Evolutionary conservation across 768 basidiomycete genomes (phyloP), one percentile per base, ranked within the genome.

Genomic region (Mycena olivaceomarginata): DNA sequence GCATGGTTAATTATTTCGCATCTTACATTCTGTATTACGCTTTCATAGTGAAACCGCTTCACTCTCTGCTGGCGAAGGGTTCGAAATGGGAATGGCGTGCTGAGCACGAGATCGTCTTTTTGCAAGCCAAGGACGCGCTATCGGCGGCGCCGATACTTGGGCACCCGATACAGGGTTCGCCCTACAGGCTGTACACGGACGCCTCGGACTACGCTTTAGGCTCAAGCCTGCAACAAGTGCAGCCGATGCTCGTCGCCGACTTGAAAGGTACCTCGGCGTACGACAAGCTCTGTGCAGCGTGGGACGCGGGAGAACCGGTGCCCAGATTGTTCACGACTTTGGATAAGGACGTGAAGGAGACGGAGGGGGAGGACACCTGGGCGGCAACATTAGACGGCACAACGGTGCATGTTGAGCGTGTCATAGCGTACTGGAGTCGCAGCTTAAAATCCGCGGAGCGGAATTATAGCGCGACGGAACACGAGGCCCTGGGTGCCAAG

Each of bases 31-130:
- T 39, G 4, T 56, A 57, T 53, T 68, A 68, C 16, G 67, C 53
- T 7, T 77, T 73, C 40, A 82, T 83, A 6, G 82, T 76, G 0
- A 46, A 76, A 12, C 84, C 84, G 6, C 74, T 84, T 1, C 83
- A 82, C 48, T 15, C 41, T 15, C 76, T 85, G 6, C 71, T 82
- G 11, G 57, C 70, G 8, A 85, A 85, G 67, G 80, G 72, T 0
- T 75, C 59, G 4, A 31, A 18, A 22, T 85, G 82, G 82, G 41
- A 78, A 12, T 85, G 84, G 84, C 72, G 62, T 12, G 78, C 67
- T 0, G 69, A 53, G 11, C 71, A 84, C 10, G 65, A 81, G 25
- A 20, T 74, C 13, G 78, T 81, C 6, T 85, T 82, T 59, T 64
- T 79, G 11, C 41, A 66, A n/a, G n/a, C n/a, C n/a, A n/a, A n/a